phyloP scores from a whole-genome alignment of 805 yeast genomes.

The Ogataea nitratoaversa region DNA sequence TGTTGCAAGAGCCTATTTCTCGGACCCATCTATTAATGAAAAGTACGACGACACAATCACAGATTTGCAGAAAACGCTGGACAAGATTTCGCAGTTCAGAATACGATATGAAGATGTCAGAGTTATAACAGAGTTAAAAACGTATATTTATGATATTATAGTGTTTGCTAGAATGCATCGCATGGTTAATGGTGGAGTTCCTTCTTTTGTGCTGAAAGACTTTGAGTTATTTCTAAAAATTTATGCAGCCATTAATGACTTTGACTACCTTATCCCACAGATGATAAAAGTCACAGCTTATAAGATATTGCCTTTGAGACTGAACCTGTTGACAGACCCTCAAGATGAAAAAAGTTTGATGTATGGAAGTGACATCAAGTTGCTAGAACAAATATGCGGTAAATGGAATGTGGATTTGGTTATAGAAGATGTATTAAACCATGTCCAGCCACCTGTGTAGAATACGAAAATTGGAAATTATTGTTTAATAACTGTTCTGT shows the following conservation, averaged over 20 bases:
- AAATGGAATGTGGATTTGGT: slow-evolving; percentile 45
- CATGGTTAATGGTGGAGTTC: slow-evolving; percentile 48
- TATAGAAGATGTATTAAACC: slow-evolving; percentile 46
- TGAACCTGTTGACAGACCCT: slow-evolving; percentile 30
- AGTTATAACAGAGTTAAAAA: slow-evolving; percentile 45
- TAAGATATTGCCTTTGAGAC: slow-evolving; percentile 44
- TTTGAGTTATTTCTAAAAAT: slow-evolving; percentile 36
- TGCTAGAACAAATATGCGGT: slow-evolving; percentile 38
- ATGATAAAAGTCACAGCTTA: slow-evolving; percentile 47
- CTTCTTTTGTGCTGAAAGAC: slow-evolving; percentile 42
- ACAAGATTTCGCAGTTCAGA: slow-evolving; percentile 2
- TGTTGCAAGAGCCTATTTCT: too few relatives aligned
- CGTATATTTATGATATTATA: slow-evolving; percentile 55
- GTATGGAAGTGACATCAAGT: slow-evolving; percentile 51
- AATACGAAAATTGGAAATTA: neutral
- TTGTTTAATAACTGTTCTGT: neutral
- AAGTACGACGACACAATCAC: neutral
- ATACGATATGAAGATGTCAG: slow-evolving; percentile 18
- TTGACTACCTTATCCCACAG: slow-evolving; percentile 47
- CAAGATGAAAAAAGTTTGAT: slow-evolving; percentile 47
- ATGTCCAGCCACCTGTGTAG: slow-evolving; percentile 50
- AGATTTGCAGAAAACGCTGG: neutral
- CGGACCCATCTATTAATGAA: neutral
- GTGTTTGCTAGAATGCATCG: slow-evolving; percentile 52
- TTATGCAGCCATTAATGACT: slow-evolving; percentile 38